Evolutionary conservation across 2,329 filamentous ascomycete genomes (phyloP), one percentile per base, ranked within the genome.

Genomic region (Botrytis elliptica): DNA sequence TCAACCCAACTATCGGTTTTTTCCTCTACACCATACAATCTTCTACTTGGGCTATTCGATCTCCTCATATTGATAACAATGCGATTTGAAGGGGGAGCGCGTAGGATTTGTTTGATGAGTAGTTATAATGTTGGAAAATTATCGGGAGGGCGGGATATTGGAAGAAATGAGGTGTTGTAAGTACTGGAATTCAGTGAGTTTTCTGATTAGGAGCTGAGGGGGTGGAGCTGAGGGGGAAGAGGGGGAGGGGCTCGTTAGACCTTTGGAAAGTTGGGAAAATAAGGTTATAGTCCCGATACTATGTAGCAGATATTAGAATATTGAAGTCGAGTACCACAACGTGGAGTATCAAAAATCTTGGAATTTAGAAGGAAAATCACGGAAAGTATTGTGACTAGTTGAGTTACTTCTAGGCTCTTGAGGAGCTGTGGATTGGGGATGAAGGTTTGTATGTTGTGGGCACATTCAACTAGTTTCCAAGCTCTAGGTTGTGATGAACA

Each of bases 161-260:
- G 10, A 5, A 67, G 86, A 8, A 82, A 84, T 42, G 93, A 29
- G 91, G 91, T 6, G 86, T 93, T 73, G 84, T 93, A 1, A 90
- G 88, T n/a, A 91, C 89, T 20, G 91, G 91, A 0, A 84, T 93
- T 75, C 93, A 77, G 91, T 88, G 83, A 52, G 3, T 29, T 52
- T 93, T 93, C 78, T 93, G n/a, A 29, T 93, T 93, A 77, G 85
- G 89, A 74, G 79, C 82, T 2, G 85, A 81, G 2, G 93, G 92
- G 82, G 91, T 90, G 4, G 3, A 33, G 33, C 33, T 33, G 33
- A 33, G 73, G 77, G 22, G 83, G 78, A 38, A 8, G 73, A 77
- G 22, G 83, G 78, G 2, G 83, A 77, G 29, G 29, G 29, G 89
- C 83, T 78, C 1, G 84, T 90, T 1, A 83, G 86, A 16, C 90